These are phyloP conservation scores for Mortierella sp. DNA, from an alignment of 371 early-diverging fungal genomes.

Conservation along the genomic window DNA sequence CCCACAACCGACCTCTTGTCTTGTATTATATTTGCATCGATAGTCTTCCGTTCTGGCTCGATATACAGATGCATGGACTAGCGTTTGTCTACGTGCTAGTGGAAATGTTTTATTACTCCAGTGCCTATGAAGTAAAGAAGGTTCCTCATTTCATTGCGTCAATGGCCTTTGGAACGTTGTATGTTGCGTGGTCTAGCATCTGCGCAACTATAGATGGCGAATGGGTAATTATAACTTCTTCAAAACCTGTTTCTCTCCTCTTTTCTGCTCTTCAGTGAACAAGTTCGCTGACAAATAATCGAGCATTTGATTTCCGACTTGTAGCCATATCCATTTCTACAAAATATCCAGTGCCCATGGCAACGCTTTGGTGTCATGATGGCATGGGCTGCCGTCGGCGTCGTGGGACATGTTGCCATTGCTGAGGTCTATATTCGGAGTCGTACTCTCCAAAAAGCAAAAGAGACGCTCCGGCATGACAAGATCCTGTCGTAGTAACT, in stretches of 20 bases:
- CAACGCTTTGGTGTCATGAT: conserved; percentile 16
- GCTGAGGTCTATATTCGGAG: conserved; percentile 23
- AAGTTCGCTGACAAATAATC: neutral
- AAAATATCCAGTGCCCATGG: conserved; percentile 24
- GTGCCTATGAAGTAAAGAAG: conserved; percentile 14
- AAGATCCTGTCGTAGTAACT: neutral
- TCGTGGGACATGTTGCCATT: conserved; percentile 13
- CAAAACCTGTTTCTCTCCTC: too few species aligned
- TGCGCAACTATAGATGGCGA: conserved; percentile 42
- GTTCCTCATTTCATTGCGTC: conserved; percentile 6
- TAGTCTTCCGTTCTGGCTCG: conserved; percentile 39
- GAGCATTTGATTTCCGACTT: neutral
- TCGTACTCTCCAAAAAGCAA: neutral
- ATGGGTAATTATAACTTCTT: conserved; percentile 27
- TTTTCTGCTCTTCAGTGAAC: too few species aligned
- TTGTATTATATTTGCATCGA: neutral
- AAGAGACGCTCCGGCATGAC: neutral
- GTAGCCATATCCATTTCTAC: conserved; percentile 44
- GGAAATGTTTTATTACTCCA: conserved; percentile 38
- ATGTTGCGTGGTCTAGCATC: conserved; percentile 33
- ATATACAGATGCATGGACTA: conserved; percentile 47
- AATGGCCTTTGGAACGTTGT: conserved; percentile 1
- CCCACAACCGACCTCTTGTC: neutral
- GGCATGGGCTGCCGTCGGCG: neutral
- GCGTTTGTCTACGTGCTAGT: conserved; percentile 19